phyloP scores from a whole-genome alignment of 2,329 filamentous ascomycete species.

The Alternaria novae-zelandiae region DNA sequence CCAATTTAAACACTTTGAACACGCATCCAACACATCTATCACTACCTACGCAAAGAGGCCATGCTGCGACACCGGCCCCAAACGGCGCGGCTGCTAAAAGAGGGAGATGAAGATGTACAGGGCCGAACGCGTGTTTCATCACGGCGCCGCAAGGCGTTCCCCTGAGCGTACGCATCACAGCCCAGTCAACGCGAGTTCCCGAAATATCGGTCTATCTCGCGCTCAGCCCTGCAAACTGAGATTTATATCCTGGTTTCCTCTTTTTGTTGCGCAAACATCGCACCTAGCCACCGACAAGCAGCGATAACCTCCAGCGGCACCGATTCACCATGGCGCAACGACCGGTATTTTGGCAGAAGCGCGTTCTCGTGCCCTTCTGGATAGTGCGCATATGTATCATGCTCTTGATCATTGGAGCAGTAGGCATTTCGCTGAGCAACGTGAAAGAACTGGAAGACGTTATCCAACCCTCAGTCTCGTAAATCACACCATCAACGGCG shows the following conservation, averaged over 20 bases:
- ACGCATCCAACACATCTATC: neutral
- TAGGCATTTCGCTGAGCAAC: slow-evolving; percentile 29
- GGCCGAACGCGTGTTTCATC: slow-evolving; percentile 31
- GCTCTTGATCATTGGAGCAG: slow-evolving; percentile 41
- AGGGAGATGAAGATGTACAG: slow-evolving; percentile 27
- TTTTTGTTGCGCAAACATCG: neutral
- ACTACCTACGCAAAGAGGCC: neutral
- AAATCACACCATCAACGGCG: neutral
- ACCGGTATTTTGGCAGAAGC: slow-evolving; percentile 45
- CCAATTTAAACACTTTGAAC: neutral
- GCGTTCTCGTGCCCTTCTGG: slow-evolving; percentile 49
- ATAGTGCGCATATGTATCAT: slow-evolving; percentile 41
- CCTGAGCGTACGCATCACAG: slow-evolving; percentile 22
- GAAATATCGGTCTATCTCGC: slow-evolving; percentile 1
- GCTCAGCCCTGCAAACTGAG: slow-evolving; percentile 3
- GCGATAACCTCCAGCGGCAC: neutral
- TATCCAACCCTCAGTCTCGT: slow-evolving; percentile 30
- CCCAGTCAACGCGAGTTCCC: slow-evolving; percentile 17
- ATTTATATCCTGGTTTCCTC: slow-evolving; percentile 1
- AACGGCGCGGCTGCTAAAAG: neutral
- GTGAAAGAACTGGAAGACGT: slow-evolving; percentile 24
- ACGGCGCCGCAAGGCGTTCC: slow-evolving; percentile 19
- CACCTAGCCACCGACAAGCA: neutral
- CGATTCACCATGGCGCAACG: slow-evolving; percentile 29
- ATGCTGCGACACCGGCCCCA: slow-evolving; percentile 2